Evolutionary conservation across 768 basidiomycete species (phyloP), one percentile per base, ranked within the genome.

Genomic region (Coprinellus aureogranulatus): DNA sequence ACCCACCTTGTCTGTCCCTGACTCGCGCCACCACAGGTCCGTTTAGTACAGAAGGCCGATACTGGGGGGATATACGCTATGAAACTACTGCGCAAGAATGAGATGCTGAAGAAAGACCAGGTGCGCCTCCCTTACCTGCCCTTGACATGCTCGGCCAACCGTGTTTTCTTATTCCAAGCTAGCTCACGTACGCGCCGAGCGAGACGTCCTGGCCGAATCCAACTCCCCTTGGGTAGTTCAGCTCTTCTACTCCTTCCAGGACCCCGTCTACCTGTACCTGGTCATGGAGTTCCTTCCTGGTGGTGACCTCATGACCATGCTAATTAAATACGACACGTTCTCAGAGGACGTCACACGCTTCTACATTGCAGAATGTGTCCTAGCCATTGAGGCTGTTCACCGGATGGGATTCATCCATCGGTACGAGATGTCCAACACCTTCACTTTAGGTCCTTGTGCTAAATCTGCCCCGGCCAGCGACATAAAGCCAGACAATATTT

Each of bases 251-350:
- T 97, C 94, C n/a, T 98, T 98, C 79, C 97, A 98, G 70, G 97
- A 98, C 70, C 77, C 90, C 1, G 77, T 88, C 53, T 93, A 90
- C 64, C 82, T 99, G 25, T 99, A 98, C 75, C 81, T 99, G 54
- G 90, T 98, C 77, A 98, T 98, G 97, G 97, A 98, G 75, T 99
- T 96, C 73, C 80, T 99, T 46, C 95, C 96, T 55, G 97, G 97
- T 46, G 97, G 97, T 30, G 97, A 99, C 70, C 79, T 98, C 60
- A 98, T 99, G 97, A 97, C 95, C 3, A 98, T 98, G 96, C 80
- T 98, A 57, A 98, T 98, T 81, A 98, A 98, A 74, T 98, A 98
- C 74, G 97, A 98, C 70, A 97, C 95, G 0, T 98, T 98, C 74
- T 92, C 92, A 0, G 96, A 98, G 74, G 97, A 98, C 65, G 96